phyloP scores from a whole-genome alignment of 148 eudicot species.

The Fagopyrum homotropicum region DNA sequence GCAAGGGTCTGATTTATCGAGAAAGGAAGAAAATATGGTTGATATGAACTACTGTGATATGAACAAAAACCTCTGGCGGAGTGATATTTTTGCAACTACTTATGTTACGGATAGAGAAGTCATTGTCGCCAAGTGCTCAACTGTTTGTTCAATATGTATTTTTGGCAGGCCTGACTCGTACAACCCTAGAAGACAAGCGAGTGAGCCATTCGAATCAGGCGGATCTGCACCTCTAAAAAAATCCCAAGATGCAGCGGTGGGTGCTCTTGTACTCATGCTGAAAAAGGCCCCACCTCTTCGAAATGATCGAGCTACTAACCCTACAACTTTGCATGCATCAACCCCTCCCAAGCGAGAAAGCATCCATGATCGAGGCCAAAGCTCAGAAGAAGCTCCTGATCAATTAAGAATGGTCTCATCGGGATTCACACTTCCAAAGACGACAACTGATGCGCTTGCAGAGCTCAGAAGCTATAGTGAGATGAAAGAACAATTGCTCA shows the following conservation, averaged over 20 bases:
- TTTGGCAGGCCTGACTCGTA: constrained; percentile 37
- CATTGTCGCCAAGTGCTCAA: background rate
- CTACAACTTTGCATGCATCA: background rate
- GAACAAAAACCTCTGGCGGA: too few relatives aligned
- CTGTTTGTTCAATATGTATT: background rate
- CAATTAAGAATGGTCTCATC: constrained; percentile 29
- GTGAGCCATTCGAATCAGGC: constrained; percentile 27
- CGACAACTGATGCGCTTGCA: constrained; percentile 67
- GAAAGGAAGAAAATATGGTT: too few relatives aligned
- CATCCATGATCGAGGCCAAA: constrained; percentile 15
- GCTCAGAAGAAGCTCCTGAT: constrained; percentile 6
- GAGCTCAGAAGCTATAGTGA: constrained; percentile 50
- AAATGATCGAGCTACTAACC: constrained; percentile 19
- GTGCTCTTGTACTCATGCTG: constrained; percentile 53
- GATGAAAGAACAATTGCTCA: constrained; percentile 49
- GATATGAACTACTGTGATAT: too few relatives aligned
- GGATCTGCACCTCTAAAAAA: constrained; percentile 27
- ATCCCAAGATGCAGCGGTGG: constrained; percentile 47
- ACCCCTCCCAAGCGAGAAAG: constrained; percentile 14
- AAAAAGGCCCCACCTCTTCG: constrained; percentile 61
- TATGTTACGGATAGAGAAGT: background rate
- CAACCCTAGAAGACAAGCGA: constrained; percentile 33
- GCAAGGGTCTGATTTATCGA: too few relatives aligned
- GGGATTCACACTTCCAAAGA: constrained; percentile 29
- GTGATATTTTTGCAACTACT: too few relatives aligned